Evolutionary conservation across 2,329 filamentous ascomycete species (phyloP), one percentile per base, ranked within the genome.

Genomic region (Arthrobotrys entomopaga): DNA sequence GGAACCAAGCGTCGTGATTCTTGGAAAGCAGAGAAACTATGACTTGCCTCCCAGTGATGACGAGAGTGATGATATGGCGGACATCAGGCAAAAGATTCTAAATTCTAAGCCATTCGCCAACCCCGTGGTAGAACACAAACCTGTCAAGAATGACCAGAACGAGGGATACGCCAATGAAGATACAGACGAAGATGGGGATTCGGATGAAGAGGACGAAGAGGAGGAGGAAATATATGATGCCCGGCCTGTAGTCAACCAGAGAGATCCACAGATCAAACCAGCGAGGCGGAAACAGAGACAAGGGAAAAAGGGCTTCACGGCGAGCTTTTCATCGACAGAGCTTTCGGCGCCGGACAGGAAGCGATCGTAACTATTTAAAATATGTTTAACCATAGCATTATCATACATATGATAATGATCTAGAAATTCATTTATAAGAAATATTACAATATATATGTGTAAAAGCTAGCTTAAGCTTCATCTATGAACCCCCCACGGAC

Each of bases 201-300:
- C 79, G 4, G 80, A 80, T 16, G 29, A 34, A 34, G 29, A 83
- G 8, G 88, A 85, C 0, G 86, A 88, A 15, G 90, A 95, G 63
- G 90, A 91, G 53, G 90, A 92, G 80, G 90, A 90, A 77, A 96
- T 99, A 81, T 96, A 97, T 79, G 88, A 93, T 78, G 94, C 95
- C 0, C 94, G 92, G 2, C 92, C 92, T 0, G 88, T 96, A 49
- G 24, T 48, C 7, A 16, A 65, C 20, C 50, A 34, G 22, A 58
- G 58, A 49, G 63, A 61, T 29, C 38, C 40, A 16, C 52, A 97
- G 80, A 87, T 90, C 64, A 91, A 91, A 11, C 94, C 94, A 0
- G 89, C 90, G 50, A 83, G 85, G 46, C 86, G 87, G 1, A 88
- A 87, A 77, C 85, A 90, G 80, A 83, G 85, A 59, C 84, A 85